Conservation (phyloP, 2,329 filamentous ascomycete species). For the Monosporascus sp. region DNA sequence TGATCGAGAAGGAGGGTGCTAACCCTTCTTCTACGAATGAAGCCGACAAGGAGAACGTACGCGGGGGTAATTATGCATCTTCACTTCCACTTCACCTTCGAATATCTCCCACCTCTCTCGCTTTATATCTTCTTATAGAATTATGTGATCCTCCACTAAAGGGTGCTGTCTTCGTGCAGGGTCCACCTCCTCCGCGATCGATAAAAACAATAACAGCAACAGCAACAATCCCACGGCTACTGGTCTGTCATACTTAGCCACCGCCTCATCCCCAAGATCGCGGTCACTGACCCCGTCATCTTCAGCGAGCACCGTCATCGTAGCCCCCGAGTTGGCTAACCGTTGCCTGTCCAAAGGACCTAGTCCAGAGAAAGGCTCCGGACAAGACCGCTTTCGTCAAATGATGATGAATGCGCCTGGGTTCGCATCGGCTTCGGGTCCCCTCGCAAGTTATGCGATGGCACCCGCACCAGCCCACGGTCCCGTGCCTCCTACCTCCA, state of each 20-base stretch:
- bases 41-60: not conserved
- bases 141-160: not conserved
- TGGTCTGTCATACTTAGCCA: not conserved
- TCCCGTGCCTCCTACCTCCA: not conserved
- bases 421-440: not conserved
- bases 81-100: not conserved
- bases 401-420: constrained; percentile 7
- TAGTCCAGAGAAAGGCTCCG: constrained; percentile 18
- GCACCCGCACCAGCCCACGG: not conserved
- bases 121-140: too few species aligned
- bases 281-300: not conserved
- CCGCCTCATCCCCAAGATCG: not conserved
- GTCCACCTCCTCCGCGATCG: not conserved
- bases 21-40: not conserved
- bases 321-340: not conserved
- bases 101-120: too few species aligned
- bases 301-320: not conserved
- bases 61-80: not conserved
- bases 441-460: too few species aligned
- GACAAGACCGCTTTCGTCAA: constrained; percentile 22
- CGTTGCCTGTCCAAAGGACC: constrained; percentile 7
- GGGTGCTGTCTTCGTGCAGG: not conserved
- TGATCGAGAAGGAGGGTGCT: not conserved
- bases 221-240: not conserved
- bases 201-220: not conserved